phyloP scores from a whole-genome alignment of 352 stramenopile genomes.

The Globisporangium polare region DNA sequence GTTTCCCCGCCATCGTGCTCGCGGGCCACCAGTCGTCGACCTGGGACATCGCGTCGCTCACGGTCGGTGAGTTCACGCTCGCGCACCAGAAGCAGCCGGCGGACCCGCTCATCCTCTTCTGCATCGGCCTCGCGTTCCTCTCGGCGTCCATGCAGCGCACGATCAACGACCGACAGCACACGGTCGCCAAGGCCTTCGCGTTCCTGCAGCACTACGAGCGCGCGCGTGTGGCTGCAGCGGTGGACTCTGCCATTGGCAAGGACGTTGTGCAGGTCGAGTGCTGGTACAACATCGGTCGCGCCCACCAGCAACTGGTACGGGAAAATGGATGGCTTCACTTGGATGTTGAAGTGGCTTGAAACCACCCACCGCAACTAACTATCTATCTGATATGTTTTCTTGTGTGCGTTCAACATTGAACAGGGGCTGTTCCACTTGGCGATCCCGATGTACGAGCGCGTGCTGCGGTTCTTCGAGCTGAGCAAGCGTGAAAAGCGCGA shows the following conservation, averaged over 20 bases:
- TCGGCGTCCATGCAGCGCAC: conserved; percentile 84
- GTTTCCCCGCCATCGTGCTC: conserved; percentile 76
- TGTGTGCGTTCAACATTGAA: conserved; percentile 10
- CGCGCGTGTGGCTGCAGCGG: conserved; percentile 30
- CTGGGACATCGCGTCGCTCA: conserved; percentile 84
- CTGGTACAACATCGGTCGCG: conserved; percentile 87
- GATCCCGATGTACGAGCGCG: conserved; percentile 86
- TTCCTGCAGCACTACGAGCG: conserved; percentile 83
- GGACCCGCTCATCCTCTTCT: conserved; percentile 78
- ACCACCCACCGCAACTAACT: background rate
- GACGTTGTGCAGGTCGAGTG: conserved; percentile 68
- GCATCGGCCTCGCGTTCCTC: conserved; percentile 79
- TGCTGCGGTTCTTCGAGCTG: conserved; percentile 75
- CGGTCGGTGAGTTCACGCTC: conserved; percentile 79
- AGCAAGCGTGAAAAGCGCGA: conserved; percentile 41
- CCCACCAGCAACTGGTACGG: conserved; percentile 81
- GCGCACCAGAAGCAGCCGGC: conserved; percentile 74
- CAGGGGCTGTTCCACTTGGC: conserved; percentile 83
- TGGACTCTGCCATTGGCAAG: conserved; percentile 46
- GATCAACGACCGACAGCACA: conserved; percentile 82
- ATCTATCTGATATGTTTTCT: background rate
- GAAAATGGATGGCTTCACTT: background rate
- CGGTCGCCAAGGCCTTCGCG: conserved; percentile 81
- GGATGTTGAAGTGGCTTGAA: background rate
- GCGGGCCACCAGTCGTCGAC: conserved; percentile 79